phyloP scores from a whole-genome alignment of 805 yeast genomes.

The Kazachstania kunashirensis region DNA sequence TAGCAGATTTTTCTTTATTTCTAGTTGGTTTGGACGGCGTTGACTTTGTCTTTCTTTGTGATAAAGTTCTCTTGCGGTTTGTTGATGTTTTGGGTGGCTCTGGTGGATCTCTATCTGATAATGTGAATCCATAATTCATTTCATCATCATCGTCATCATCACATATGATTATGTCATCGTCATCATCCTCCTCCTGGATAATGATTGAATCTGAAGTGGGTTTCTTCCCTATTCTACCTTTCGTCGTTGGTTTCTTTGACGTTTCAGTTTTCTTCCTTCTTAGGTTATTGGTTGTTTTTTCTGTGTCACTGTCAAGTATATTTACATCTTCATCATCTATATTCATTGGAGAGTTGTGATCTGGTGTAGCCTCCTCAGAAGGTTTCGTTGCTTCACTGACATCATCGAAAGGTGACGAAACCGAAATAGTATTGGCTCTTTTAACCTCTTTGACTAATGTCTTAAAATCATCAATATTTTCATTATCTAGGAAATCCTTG shows the following conservation, averaged over 20 bases:
- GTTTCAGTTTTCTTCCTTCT: too few relatives aligned
- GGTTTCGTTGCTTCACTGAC: conserved; percentile 1
- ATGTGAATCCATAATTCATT: not conserved
- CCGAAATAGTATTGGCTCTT: conserved; percentile 18
- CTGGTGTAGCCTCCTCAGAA: too few relatives aligned
- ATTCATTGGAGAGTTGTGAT: too few relatives aligned
- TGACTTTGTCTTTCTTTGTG: not conserved
- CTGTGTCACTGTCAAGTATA: not conserved
- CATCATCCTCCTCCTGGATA: conserved; percentile 3
- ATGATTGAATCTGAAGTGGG: conserved; percentile 11
- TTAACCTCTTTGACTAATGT: conserved; percentile 36
- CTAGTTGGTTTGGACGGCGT: conserved; percentile 7
- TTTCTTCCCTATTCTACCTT: not conserved
- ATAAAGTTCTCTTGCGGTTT: not conserved
- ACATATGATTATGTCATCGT: not conserved
- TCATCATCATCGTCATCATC: not conserved
- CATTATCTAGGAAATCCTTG: conserved; percentile 33
- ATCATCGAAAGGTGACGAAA: not conserved
- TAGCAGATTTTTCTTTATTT: conserved; percentile 7
- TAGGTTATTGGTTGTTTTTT: too few relatives aligned
- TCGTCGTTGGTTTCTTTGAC: too few relatives aligned
- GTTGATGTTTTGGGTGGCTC: too few relatives aligned
- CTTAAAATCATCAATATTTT: conserved; percentile 35
- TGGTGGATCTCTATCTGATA: not conserved
- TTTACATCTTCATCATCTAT: conserved; percentile 1